Percentiles rank a stretch among this genome's conserved stretches.
Conservation (phyloP, 805 yeast genomes). For the Candida sphagnicola region DNA sequence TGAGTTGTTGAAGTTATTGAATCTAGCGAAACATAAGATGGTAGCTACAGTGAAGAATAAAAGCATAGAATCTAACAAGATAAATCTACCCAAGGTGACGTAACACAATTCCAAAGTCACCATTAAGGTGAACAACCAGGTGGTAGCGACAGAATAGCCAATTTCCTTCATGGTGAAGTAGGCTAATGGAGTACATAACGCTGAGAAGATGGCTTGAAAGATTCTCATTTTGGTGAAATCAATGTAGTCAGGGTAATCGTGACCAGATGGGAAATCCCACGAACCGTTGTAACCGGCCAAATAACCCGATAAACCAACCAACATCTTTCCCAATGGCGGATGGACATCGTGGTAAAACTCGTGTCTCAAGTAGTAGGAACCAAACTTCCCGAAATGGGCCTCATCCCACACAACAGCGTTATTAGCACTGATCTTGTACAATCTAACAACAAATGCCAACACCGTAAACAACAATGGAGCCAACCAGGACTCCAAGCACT, state of each 20-base stretch:
- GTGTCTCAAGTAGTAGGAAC: constrained; percentile 72
- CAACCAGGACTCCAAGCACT: constrained; percentile 33
- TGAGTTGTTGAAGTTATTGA: constrained; percentile 56
- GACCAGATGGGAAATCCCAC: constrained; percentile 71
- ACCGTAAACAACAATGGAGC: constrained; percentile 66
- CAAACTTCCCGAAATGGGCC: constrained; percentile 86
- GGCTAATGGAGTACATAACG: constrained; percentile 65
- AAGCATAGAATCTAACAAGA: constrained; percentile 72
- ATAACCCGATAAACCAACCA: constrained; percentile 74
- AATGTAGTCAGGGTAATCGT: constrained; percentile 54
- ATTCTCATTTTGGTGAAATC: constrained; percentile 65
- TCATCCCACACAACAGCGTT: constrained; percentile 81
- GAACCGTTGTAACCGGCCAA: constrained; percentile 79
- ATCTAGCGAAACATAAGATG: constrained; percentile 64
- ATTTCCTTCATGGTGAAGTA: constrained; percentile 64
- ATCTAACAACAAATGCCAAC: constrained; percentile 62
- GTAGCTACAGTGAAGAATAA: constrained; percentile 78
- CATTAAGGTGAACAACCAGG: constrained; percentile 59
- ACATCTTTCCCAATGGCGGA: constrained; percentile 82
- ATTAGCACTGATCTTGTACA: constrained; percentile 54
- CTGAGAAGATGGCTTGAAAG: constrained; percentile 67
- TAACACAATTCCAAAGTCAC: constrained; percentile 66
- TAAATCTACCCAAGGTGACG: constrained; percentile 69
- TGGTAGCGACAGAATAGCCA: constrained; percentile 46
- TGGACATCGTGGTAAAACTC: constrained; percentile 85